A percentile compares a stretch with the other conserved stretches of the same genome.
These are phyloP conservation scores for Chlorella sp. DNA, from an alignment of 139 green algal genomes.

Conservation along the genomic window DNA sequence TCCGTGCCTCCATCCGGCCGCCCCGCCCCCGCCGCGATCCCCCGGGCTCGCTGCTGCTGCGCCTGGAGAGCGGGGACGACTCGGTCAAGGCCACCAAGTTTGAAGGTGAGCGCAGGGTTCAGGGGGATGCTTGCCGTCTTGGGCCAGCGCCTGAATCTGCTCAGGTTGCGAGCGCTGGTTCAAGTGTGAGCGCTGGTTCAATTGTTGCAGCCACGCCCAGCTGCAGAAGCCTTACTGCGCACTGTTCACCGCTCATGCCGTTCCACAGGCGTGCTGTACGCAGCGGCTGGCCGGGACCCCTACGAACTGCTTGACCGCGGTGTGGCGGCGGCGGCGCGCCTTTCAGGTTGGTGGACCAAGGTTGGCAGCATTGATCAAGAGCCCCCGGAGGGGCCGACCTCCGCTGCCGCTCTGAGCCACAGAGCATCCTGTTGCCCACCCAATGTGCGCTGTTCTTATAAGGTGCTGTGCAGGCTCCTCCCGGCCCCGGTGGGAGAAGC, in stretches of 20 bases:
- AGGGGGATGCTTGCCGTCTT: too few relatives aligned
- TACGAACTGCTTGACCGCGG: slow-evolving; percentile 68
- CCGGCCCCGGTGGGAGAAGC: slow-evolving; percentile 67
- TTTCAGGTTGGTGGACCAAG: slow-evolving; percentile 59
- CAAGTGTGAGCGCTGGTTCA: too few relatives aligned
- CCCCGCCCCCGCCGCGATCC: slow-evolving; percentile 21
- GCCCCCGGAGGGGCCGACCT: too few relatives aligned
- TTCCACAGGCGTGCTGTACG: slow-evolving; percentile 33
- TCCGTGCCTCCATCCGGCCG: slow-evolving; percentile 76
- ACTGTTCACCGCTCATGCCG: too few relatives aligned
- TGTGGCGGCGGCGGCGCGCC: slow-evolving; percentile 68
- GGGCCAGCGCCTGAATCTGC: too few relatives aligned
- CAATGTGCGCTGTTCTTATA: too few relatives aligned
- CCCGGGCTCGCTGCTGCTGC: slow-evolving; percentile 59
- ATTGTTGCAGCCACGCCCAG: too few relatives aligned
- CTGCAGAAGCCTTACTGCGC: too few relatives aligned
- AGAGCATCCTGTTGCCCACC: too few relatives aligned
- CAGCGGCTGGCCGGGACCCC: slow-evolving; percentile 54
- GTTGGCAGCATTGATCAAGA: too few relatives aligned
- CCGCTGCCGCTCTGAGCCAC: too few relatives aligned
- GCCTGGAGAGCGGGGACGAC: slow-evolving; percentile 78
- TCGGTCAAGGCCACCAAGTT: slow-evolving; percentile 39
- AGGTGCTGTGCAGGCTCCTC: slow-evolving; percentile 50
- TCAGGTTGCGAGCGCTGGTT: too few relatives aligned
- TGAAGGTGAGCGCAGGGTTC: background rate